Evolutionary conservation across 2,329 filamentous ascomycete genomes (phyloP).

Genomic region (Calonectria pseudoreteaudii): DNA sequence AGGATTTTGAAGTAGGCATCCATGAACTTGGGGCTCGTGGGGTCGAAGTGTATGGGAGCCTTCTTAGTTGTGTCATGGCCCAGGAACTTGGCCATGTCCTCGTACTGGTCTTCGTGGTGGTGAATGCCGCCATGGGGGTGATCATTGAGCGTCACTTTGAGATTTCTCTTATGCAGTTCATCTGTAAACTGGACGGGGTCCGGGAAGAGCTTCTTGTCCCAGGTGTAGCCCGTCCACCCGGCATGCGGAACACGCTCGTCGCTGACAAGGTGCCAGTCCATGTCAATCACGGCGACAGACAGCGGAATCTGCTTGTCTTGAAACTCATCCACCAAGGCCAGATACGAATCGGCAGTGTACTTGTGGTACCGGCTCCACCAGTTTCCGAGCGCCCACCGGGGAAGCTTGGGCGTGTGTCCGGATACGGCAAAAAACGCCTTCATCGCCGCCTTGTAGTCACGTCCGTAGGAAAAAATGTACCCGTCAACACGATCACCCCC

Average conservation of each 20-base stretch:
- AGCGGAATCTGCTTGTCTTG: constrained; percentile 63
- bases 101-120: constrained; percentile 67
- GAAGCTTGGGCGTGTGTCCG: constrained; percentile 66
- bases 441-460: constrained; percentile 66
- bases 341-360: constrained; percentile 67
- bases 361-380: constrained; percentile 75
- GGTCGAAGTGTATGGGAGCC: constrained; percentile 54
- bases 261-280: constrained; percentile 71
- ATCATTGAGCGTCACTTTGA: constrained; percentile 70
- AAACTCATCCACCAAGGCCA: constrained; percentile 69
- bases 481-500: constrained; percentile 64
- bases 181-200: constrained; percentile 64
- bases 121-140: constrained; percentile 72
- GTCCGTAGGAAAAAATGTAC: constrained; percentile 71
- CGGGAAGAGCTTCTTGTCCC: constrained; percentile 65
- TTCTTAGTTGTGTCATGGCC: constrained; percentile 57
- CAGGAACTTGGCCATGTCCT: constrained; percentile 64
- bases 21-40: constrained; percentile 64
- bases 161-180: constrained; percentile 61
- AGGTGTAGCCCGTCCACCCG: constrained; percentile 67
- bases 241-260: constrained; percentile 36
- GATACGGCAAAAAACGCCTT: constrained; percentile 67
- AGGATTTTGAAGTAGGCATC: constrained; percentile 70
- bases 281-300: constrained; percentile 71
- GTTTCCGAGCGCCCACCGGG: constrained; percentile 70